These are phyloP conservation scores for Euphorbia tirucalli DNA, from an alignment of 345 rosid species.

Conservation along the genomic window DNA sequence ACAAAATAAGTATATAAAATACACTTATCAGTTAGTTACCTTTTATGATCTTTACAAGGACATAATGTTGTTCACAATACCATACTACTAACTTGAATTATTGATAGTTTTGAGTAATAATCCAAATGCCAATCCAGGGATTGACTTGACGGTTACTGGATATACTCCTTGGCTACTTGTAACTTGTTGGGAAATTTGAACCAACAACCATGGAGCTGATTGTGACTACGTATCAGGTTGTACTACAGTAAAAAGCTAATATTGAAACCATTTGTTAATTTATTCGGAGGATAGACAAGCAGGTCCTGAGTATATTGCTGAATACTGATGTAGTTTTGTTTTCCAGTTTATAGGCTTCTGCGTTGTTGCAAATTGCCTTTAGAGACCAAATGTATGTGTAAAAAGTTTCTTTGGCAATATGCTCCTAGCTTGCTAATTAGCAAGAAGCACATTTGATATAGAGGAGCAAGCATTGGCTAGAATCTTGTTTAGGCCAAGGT, in stretches of 20 bases:
- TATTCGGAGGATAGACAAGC: background rate
- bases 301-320: background rate
- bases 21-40: too few species aligned
- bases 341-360: conserved; percentile 31
- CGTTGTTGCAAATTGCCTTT: too few species aligned
- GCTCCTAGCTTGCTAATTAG: too few species aligned
- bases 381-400: too few species aligned
- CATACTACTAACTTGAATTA: background rate
- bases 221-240: conserved; percentile 48
- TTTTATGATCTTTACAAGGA: background rate
- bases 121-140: conserved; percentile 33
- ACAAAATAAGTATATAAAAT: too few species aligned
- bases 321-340: background rate
- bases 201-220: conserved; percentile 52
- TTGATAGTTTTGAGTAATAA: conserved; percentile 22
- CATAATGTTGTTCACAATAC: background rate
- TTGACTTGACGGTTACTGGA: conserved; percentile 48
- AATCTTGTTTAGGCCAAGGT: too few species aligned
- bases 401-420: too few species aligned
- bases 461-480: too few species aligned
- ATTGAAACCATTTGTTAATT: background rate
- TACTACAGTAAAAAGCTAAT: background rate
- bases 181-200: conserved; percentile 58
- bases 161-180: conserved; percentile 65
- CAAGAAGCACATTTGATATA: too few species aligned